Conservation (phyloP, 1,139 yeast genomes). For the Taphrina betulina region DNA sequence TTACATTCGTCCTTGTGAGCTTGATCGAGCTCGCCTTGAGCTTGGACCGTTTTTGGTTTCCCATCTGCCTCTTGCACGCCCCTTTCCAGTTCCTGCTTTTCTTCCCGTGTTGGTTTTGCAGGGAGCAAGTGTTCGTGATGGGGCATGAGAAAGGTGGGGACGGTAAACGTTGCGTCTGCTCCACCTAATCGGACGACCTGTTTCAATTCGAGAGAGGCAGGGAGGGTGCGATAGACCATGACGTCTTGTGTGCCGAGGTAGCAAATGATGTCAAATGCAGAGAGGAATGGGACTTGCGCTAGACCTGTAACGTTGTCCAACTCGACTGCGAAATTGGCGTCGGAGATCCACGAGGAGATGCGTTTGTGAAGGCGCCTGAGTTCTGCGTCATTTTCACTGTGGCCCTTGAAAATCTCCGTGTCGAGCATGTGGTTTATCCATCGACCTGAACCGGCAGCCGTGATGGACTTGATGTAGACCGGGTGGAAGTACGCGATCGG, state of each 20-base stretch:
- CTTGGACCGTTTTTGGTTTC: constrained; percentile 17
- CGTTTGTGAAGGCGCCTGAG: constrained; percentile 13
- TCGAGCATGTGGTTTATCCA: constrained; percentile 26
- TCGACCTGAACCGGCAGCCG: constrained; percentile 28
- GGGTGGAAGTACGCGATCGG: constrained; percentile 23
- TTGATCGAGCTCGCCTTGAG: constrained; percentile 6
- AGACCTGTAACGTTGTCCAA: constrained; percentile 8
- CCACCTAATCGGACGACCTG: constrained; percentile 25
- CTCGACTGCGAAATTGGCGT: constrained; percentile 22
- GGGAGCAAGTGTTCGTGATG: constrained; percentile 31
- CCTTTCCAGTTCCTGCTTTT: background rate
- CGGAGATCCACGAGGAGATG: constrained; percentile 15
- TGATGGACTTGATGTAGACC: constrained; percentile 23
- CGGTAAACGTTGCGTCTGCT: constrained; percentile 27
- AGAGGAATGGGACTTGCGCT: constrained; percentile 20
- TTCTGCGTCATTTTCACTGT: constrained; percentile 15
- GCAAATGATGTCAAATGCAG: constrained; percentile 25
- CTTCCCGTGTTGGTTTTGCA: constrained; percentile 8
- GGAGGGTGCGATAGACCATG: constrained; percentile 17
- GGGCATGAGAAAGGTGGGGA: constrained; percentile 28
- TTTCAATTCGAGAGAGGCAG: background rate
- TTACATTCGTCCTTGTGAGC: constrained; percentile 25
- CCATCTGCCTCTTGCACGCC: constrained; percentile 20
- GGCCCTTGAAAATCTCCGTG: constrained; percentile 23
- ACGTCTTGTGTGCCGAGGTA: constrained; percentile 26